Evolutionary conservation across 1,284 basidiomycete species (phyloP).

Genomic region (Cutaneotrichosporon cutaneum): DNA sequence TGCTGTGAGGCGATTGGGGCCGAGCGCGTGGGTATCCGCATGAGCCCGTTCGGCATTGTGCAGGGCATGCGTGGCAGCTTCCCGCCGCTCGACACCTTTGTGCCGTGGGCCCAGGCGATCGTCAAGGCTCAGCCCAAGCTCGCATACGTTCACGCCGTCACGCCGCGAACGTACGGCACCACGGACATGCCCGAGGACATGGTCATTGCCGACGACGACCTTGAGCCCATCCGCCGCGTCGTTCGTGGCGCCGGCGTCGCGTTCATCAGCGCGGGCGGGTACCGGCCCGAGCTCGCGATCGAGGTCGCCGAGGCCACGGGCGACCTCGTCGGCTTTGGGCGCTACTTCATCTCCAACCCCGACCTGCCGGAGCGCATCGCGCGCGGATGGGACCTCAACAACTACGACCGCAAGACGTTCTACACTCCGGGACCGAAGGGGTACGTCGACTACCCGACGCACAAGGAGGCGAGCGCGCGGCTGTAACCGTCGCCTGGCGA

Average conservation of each 20-base stretch:
- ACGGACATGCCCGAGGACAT: constrained; percentile 20
- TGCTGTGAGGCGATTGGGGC: constrained; percentile 58
- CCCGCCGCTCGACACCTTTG: constrained; percentile 51
- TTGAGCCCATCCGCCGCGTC: constrained; percentile 30
- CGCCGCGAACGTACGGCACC: constrained; percentile 45
- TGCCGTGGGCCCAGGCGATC: constrained; percentile 34
- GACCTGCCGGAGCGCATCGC: constrained; percentile 58
- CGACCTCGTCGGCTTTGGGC: constrained; percentile 57
- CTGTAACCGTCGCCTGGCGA: neutral
- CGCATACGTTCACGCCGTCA: constrained; percentile 63
- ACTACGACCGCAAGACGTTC: constrained; percentile 46
- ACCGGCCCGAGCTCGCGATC: constrained; percentile 36
- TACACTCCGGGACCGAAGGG: constrained; percentile 31
- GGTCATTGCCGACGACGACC: constrained; percentile 19
- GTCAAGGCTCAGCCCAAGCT: constrained; percentile 56
- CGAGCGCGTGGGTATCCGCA: constrained; percentile 57
- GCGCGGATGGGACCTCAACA: constrained; percentile 40
- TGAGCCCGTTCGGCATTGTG: constrained; percentile 60
- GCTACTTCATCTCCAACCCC: constrained; percentile 58
- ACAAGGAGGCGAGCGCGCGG: neutral
- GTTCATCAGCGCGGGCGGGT: constrained; percentile 60
- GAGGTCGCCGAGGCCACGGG: constrained; percentile 45
- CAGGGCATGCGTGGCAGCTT: constrained; percentile 54
- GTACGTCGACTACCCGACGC: constrained; percentile 21
- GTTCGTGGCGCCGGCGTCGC: constrained; percentile 26